Evolutionary conservation across 306 rosid genomes (phyloP).

Genomic region (Lathyrus oleraceus): DNA sequence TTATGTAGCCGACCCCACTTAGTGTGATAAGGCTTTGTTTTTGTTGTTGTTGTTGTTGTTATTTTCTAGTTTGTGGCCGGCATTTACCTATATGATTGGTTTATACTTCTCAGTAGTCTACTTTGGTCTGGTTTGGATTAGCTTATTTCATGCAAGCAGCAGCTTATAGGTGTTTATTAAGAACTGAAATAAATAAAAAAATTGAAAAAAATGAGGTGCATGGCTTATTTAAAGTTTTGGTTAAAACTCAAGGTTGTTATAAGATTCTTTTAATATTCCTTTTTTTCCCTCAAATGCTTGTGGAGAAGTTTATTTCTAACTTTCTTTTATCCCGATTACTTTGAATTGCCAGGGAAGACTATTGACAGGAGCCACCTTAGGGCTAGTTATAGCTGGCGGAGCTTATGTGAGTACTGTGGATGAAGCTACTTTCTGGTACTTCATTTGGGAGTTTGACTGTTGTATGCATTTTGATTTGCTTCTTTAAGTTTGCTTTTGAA

Average conservation of each 20-base stretch:
- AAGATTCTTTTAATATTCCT: background rate
- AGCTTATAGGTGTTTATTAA: background rate
- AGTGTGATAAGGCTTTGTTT: too few relatives aligned
- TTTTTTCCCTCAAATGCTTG: background rate
- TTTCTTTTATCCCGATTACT: slow-evolving; percentile 17
- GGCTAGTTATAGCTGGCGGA: slow-evolving; percentile 85
- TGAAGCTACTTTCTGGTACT: slow-evolving; percentile 99
- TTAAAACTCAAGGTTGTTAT: background rate
- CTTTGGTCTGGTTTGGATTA: background rate
- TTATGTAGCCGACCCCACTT: too few relatives aligned
- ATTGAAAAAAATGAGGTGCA: background rate
- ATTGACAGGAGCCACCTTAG: slow-evolving; percentile 80
- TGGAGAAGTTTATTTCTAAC: background rate
- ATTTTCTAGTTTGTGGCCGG: background rate
- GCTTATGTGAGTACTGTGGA: slow-evolving; percentile 98
- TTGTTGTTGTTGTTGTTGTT: too few relatives aligned
- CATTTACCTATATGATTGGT: background rate
- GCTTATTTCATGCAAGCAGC: background rate
- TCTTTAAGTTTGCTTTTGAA: background rate
- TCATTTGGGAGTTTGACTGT: slow-evolving; percentile 42
- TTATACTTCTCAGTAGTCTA: slow-evolving; percentile 26
- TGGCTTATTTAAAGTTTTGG: background rate
- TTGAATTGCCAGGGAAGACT: slow-evolving; percentile 71
- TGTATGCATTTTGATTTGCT: slow-evolving; percentile 33
- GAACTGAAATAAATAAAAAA: background rate